Conservation (phyloP, 2,329 filamentous ascomycete genomes). For the Volutella citrinella region DNA sequence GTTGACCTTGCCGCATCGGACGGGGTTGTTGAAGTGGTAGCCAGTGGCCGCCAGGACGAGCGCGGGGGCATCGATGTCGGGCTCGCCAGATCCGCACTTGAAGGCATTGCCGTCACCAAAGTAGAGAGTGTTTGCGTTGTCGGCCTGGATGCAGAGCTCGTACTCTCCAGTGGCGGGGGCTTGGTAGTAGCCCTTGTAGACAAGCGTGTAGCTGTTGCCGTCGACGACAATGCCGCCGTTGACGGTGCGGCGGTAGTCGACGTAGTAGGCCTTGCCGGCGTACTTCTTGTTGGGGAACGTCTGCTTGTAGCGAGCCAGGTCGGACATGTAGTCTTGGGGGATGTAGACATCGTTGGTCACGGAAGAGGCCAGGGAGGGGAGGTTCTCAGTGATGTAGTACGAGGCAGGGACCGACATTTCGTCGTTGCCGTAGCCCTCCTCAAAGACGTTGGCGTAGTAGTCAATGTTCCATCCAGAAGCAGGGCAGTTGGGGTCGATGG, state of each 20-base stretch:
- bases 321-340: slow-evolving; percentile 11
- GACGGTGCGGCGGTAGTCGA: slow-evolving; percentile 8
- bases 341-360: slow-evolving; percentile 14
- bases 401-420: slow-evolving; percentile 15
- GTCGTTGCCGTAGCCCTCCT: slow-evolving; percentile 16
- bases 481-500: no score
- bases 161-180: slow-evolving; percentile 14
- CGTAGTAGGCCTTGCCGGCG: slow-evolving; percentile 8
- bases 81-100: slow-evolving; percentile 8
- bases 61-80: slow-evolving; percentile 5
- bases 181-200: slow-evolving; percentile 17
- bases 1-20: slow-evolving; percentile 13
- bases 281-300: slow-evolving; percentile 5
- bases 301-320: neutral
- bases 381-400: slow-evolving; percentile 19
- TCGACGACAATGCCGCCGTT: slow-evolving; percentile 17
- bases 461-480: slow-evolving; percentile 14
- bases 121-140: slow-evolving; percentile 21
- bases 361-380: slow-evolving; percentile 10
- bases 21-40: slow-evolving; percentile 14
- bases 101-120: slow-evolving; percentile 20
- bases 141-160: slow-evolving; percentile 18
- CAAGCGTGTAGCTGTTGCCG: slow-evolving; percentile 22
- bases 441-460: slow-evolving; percentile 19
- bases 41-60: slow-evolving; percentile 12